These are phyloP conservation scores for Alternaria tenuissima DNA, from an alignment of 2,329 filamentous ascomycete species.

Conservation along the genomic window DNA sequence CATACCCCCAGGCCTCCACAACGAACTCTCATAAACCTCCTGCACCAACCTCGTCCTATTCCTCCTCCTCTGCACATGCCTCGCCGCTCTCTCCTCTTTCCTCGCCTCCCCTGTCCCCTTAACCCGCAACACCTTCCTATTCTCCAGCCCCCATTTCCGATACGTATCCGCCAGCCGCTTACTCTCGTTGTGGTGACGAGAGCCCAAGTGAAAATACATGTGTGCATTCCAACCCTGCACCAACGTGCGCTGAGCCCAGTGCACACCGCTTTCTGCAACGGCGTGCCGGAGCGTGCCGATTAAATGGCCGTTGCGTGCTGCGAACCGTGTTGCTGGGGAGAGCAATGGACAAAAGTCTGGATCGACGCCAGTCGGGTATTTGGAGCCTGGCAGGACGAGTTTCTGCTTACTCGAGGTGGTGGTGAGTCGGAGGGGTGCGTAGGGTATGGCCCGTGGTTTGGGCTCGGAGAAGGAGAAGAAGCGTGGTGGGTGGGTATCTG, in stretches of 20 bases:
- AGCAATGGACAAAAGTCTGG: constrained; percentile 38
- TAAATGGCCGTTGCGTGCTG: constrained; percentile 37
- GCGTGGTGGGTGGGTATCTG: constrained; percentile 1
- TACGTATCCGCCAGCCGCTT: constrained; percentile 31
- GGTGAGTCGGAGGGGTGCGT: constrained; percentile 33
- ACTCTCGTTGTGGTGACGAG: neutral
- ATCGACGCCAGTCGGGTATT: constrained; percentile 21
- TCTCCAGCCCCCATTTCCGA: constrained; percentile 23
- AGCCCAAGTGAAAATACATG: constrained; percentile 39
- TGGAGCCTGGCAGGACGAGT: constrained; percentile 34
- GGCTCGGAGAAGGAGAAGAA: neutral
- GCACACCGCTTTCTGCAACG: constrained; percentile 30
- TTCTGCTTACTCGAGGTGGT: constrained; percentile 34
- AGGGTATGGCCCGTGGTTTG: constrained; percentile 28
- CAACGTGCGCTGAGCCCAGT: constrained; percentile 39
- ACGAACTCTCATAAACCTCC: constrained; percentile 33
- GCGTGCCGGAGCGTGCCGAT: constrained; percentile 31
- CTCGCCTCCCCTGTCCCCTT: neutral
- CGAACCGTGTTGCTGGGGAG: constrained; percentile 18
- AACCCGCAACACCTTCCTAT: constrained; percentile 9
- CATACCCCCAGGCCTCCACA: constrained; percentile 31
- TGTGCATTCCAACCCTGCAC: constrained; percentile 39
- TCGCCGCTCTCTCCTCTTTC: constrained; percentile 15
- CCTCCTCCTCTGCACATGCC: constrained; percentile 13
- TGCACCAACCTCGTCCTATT: constrained; percentile 21